Conservation (phyloP, 257 asterid genomes). For the Jacaranda mimosifolia region DNA sequence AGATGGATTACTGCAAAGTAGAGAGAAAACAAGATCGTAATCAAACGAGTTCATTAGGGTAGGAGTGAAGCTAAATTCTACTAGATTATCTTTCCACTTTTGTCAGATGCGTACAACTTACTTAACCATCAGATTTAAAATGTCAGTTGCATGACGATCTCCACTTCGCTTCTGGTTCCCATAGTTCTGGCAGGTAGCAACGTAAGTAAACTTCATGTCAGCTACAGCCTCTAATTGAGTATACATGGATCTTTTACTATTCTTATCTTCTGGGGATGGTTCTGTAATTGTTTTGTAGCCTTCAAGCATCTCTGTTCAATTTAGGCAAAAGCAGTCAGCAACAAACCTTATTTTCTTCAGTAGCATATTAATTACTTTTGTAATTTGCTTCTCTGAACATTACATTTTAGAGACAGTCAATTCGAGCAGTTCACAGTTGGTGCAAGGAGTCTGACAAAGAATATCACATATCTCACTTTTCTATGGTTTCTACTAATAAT, state of each 20-base stretch:
- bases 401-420: conserved; percentile 6
- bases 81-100: conserved; percentile 23
- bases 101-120: conserved; percentile 49
- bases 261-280: conserved; percentile 70
- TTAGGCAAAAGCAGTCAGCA: conserved; percentile 28
- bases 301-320: conserved; percentile 70
- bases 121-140: conserved; percentile 88
- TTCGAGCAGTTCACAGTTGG: conserved; percentile 12
- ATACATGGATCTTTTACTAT: conserved; percentile 77
- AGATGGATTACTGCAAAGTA: conserved; percentile 73
- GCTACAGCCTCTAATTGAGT: conserved; percentile 83
- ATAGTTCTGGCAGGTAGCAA: conserved; percentile 90
- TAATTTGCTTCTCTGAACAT: conserved; percentile 15
- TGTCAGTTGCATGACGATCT: conserved; percentile 91
- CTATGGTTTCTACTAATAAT: neutral
- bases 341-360: neutral
- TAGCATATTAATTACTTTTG: conserved; percentile 21
- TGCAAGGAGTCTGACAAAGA: neutral
- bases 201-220: conserved; percentile 87
- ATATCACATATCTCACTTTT: neutral
- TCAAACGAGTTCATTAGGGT: conserved; percentile 30
- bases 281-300: conserved; percentile 72
- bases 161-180: conserved; percentile 88
- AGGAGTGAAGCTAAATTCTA: conserved; percentile 8
- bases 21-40: conserved; percentile 29